A percentile compares a stretch with the other conserved stretches of the same genome.
These are phyloP conservation scores for Debaryomyces castellii DNA, from an alignment of 805 yeast species.

Conservation along the genomic window DNA sequence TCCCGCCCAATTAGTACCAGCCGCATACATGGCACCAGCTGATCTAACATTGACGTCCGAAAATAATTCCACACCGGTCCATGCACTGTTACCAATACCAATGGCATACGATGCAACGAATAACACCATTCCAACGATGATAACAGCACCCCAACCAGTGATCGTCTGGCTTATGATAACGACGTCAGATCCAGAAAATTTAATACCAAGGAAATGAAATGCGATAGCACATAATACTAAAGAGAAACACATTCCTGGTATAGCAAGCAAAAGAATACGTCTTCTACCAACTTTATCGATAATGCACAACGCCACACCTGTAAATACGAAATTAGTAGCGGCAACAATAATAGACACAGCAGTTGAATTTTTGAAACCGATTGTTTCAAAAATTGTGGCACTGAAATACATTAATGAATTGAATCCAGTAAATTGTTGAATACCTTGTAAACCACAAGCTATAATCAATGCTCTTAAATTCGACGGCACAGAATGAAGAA, in stretches of 20 bases:
- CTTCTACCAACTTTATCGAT: conserved; percentile 91
- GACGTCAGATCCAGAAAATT: conserved; percentile 50
- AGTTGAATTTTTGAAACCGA: conserved; percentile 87
- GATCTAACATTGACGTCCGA: conserved; percentile 90
- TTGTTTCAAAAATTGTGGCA: conserved; percentile 85
- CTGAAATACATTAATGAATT: conserved; percentile 95
- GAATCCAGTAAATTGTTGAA: conserved; percentile 96
- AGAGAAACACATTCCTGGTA: conserved; percentile 82
- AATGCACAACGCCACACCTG: conserved; percentile 79
- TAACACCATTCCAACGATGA: conserved; percentile 80
- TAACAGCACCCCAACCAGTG: conserved; percentile 83
- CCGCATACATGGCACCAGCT: conserved; percentile 84
- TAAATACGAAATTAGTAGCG: conserved; percentile 90
- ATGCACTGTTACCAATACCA: conserved; percentile 96
- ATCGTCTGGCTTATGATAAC: conserved; percentile 42
- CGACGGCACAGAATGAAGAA: conserved; percentile 67
- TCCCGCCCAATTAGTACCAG: conserved; percentile 95
- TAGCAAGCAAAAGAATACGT: conserved; percentile 69
- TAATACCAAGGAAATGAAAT: conserved; percentile 78
- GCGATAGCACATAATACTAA: conserved; percentile 83
- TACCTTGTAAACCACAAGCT: conserved; percentile 92
- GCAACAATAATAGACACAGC: conserved; percentile 93
- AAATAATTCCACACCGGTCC: conserved; percentile 96
- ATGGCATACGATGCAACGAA: conserved; percentile 89
- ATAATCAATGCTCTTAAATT: conserved; percentile 86